Evolutionary conservation across 768 basidiomycete genomes (phyloP).

Genomic region (Floccularia luteovirens): DNA sequence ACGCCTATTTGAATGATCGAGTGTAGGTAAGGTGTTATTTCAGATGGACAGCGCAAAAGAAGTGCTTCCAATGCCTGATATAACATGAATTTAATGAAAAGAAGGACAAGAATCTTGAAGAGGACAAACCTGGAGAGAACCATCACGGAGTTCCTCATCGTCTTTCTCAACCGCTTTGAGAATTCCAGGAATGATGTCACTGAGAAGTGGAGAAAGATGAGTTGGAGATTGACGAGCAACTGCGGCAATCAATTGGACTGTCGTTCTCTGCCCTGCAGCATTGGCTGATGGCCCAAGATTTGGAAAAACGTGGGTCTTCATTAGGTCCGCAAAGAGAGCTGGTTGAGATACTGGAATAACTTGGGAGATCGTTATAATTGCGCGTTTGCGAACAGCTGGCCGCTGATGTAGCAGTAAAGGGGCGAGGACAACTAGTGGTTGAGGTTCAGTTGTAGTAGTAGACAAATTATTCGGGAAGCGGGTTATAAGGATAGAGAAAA

Average conservation of each 20-base stretch:
- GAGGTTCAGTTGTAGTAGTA: slow-evolving; percentile 40
- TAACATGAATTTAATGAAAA: background rate
- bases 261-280: slow-evolving; percentile 69
- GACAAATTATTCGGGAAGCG: slow-evolving; percentile 72
- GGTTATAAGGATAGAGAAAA: slow-evolving; percentile 81
- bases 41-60: slow-evolving; percentile 75
- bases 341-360: slow-evolving; percentile 70
- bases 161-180: slow-evolving; percentile 62
- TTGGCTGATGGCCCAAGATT: slow-evolving; percentile 43
- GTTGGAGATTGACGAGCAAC: slow-evolving; percentile 69
- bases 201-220: slow-evolving; percentile 54
- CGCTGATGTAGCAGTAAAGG: slow-evolving; percentile 70
- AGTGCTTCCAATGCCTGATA: slow-evolving; percentile 77
- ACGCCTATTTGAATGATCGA: slow-evolving; percentile 64
- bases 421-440: slow-evolving; percentile 59
- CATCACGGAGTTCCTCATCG: slow-evolving; percentile 82
- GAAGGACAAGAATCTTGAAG: slow-evolving; percentile 4
- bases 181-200: slow-evolving; percentile 62
- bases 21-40: slow-evolving; percentile 66
- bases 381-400: slow-evolving; percentile 87
- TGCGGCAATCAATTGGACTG: slow-evolving; percentile 72
- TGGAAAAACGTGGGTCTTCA: slow-evolving; percentile 53
- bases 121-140: slow-evolving; percentile 60
- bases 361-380: slow-evolving; percentile 79
- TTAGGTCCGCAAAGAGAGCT: slow-evolving; percentile 51